Percentiles rank a stretch among this genome's conserved stretches.
Evolutionary conservation across 2,329 filamentous ascomycete genomes (phyloP).

Genomic region (Fusarium solani-melongenae): DNA sequence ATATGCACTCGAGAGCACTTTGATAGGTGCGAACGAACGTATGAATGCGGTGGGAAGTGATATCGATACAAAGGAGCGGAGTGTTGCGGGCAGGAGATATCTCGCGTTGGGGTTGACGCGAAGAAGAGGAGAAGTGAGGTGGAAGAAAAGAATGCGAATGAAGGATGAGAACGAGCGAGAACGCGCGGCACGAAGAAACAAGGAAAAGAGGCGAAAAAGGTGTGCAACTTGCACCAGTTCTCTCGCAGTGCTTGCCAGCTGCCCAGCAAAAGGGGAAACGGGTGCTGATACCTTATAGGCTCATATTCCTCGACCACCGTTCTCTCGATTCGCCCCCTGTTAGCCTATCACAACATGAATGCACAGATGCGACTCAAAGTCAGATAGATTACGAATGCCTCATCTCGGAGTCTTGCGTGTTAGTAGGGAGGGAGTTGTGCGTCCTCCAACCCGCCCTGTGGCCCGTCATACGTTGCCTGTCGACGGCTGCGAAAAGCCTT

Average conservation of each 20-base stretch:
- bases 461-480: conserved; percentile 10
- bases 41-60: neutral
- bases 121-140: conserved; percentile 2
- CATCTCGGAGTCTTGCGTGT: neutral
- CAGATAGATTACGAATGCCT: conserved; percentile 22
- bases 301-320: neutral
- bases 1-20: neutral
- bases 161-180: conserved; percentile 10
- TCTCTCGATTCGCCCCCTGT: conserved; percentile 4
- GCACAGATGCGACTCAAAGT: conserved; percentile 27
- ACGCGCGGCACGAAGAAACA: conserved; percentile 15
- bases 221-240: conserved; percentile 36
- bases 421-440: neutral
- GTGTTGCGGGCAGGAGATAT: neutral
- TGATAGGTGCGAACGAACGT: conserved; percentile 8
- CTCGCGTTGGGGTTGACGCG: conserved; percentile 12
- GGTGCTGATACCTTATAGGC: conserved; percentile 25
- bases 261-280: conserved; percentile 17
- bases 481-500: conserved; percentile 12
- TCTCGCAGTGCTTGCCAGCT: conserved; percentile 33
- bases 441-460: neutral
- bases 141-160: neutral
- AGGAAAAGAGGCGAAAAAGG: conserved; percentile 16
- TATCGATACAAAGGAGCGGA: conserved; percentile 25
- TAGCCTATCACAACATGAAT: conserved; percentile 33